Conservation (phyloP, 1,284 basidiomycete species). For the Macrocystidia cucumis region DNA sequence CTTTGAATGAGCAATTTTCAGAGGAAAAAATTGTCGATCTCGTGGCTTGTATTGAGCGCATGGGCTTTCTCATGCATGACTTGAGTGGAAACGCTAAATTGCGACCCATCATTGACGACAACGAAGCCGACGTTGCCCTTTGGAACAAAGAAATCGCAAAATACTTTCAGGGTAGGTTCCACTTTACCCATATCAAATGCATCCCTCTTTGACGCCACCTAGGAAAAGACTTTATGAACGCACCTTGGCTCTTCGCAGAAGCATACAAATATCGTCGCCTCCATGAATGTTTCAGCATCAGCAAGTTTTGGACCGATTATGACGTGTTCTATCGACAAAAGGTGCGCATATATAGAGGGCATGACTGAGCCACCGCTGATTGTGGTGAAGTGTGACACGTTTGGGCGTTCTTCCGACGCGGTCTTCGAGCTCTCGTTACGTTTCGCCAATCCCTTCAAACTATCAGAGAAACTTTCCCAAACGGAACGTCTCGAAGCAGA, state of each 20-base stretch:
- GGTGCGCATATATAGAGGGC: constrained; percentile 35
- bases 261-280: constrained; percentile 97
- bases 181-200: constrained; percentile 4
- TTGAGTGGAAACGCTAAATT: constrained; percentile 75
- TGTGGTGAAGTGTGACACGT: constrained; percentile 78
- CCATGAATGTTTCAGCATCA: constrained; percentile 92
- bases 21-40: constrained; percentile 89
- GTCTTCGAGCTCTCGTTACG: constrained; percentile 94
- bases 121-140: constrained; percentile 88
- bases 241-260: constrained; percentile 94
- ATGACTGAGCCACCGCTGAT: constrained; percentile 5
- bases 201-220: constrained; percentile 8
- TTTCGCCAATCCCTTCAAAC: constrained; percentile 82
- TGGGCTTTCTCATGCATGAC: constrained; percentile 79
- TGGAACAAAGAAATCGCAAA: constrained; percentile 98
- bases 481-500: constrained; percentile 69
- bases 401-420: constrained; percentile 86
- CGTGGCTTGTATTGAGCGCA: constrained; percentile 79
- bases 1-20: constrained; percentile 80
- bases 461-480: constrained; percentile 45
- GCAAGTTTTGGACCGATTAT: constrained; percentile 88
- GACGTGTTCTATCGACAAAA: constrained; percentile 92
- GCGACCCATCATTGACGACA: constrained; percentile 86
- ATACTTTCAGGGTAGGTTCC: constrained; percentile 74
- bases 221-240: constrained; percentile 96